Conservation (phyloP, 768 basidiomycete genomes). For the Mycena rebaudengoi region DNA sequence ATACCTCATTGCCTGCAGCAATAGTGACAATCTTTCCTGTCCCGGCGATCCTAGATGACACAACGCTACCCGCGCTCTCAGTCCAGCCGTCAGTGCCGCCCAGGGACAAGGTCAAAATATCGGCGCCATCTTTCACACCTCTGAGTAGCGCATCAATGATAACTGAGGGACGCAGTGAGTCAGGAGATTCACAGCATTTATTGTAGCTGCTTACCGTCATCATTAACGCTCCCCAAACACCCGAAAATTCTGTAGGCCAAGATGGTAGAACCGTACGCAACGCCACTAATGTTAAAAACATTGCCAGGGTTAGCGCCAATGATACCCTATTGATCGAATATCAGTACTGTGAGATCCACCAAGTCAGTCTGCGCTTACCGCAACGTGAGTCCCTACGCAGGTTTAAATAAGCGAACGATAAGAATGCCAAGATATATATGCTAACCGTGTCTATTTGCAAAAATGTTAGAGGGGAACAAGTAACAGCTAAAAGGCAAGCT, state of each 20-base stretch:
- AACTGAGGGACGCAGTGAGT: conserved; percentile 31
- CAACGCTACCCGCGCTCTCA: conserved; percentile 58
- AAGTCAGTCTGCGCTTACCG: conserved; percentile 39
- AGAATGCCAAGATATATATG: not conserved
- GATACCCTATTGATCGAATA: conserved; percentile 56
- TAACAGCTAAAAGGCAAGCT: not conserved
- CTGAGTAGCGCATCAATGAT: conserved; percentile 59
- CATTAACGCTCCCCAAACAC: conserved; percentile 58
- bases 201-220: conserved; percentile 52
- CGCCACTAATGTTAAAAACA: conserved; percentile 72
- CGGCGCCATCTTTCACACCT: conserved; percentile 60
- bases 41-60: conserved; percentile 65
- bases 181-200: not conserved
- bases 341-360: conserved; percentile 13
- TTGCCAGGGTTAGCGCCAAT: conserved; percentile 70
- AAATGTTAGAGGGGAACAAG: not conserved
- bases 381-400: conserved; percentile 64
- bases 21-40: conserved; percentile 70
- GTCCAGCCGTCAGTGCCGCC: conserved; percentile 74
- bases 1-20: conserved; percentile 63
- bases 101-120: conserved; percentile 74
- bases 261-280: conserved; percentile 68
- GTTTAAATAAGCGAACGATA: not conserved
- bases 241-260: conserved; percentile 68
- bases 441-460: conserved; percentile 16